A percentile compares a stretch with the other conserved stretches of the same genome.
These are phyloP conservation scores for Alternaria infectoria DNA, from an alignment of 2,329 filamentous ascomycete species.

Conservation along the genomic window DNA sequence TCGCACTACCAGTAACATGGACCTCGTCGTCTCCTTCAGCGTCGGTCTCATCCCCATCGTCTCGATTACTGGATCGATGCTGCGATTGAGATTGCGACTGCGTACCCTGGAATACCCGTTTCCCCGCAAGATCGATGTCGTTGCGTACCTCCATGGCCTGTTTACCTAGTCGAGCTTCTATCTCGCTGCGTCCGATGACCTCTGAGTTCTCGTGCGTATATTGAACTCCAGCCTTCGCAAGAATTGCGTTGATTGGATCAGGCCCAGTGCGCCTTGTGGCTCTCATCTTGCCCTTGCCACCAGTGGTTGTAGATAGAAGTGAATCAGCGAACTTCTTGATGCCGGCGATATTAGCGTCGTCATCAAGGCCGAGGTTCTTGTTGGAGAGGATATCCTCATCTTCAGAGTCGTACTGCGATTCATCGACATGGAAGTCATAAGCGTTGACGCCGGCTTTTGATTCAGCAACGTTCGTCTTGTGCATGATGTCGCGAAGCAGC, in stretches of 20 bases:
- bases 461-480: constrained; percentile 97
- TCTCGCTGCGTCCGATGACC: constrained; percentile 87
- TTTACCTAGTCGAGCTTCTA: constrained; percentile 84
- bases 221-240: constrained; percentile 84
- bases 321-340: constrained; percentile 59
- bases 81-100: constrained; percentile 41
- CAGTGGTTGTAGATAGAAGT: constrained; percentile 30
- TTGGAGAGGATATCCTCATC: constrained; percentile 37
- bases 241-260: constrained; percentile 86
- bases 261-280: constrained; percentile 55
- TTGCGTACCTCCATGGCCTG: constrained; percentile 70
- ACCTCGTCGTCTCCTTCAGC: constrained; percentile 27
- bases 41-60: constrained; percentile 23
- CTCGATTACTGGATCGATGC: constrained; percentile 10
- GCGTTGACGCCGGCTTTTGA: constrained; percentile 83
- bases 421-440: constrained; percentile 68
- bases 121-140: constrained; percentile 58
- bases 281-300: constrained; percentile 45
- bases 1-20: constrained; percentile 11
- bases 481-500: constrained; percentile 91
- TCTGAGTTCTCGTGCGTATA: constrained; percentile 98
- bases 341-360: constrained; percentile 58
- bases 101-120: constrained; percentile 64
- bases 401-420: constrained; percentile 36
- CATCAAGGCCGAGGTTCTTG: constrained; percentile 34